phyloP scores from a whole-genome alignment of 192 early-diverging fungal genomes.

The Coemansia sp. region DNA sequence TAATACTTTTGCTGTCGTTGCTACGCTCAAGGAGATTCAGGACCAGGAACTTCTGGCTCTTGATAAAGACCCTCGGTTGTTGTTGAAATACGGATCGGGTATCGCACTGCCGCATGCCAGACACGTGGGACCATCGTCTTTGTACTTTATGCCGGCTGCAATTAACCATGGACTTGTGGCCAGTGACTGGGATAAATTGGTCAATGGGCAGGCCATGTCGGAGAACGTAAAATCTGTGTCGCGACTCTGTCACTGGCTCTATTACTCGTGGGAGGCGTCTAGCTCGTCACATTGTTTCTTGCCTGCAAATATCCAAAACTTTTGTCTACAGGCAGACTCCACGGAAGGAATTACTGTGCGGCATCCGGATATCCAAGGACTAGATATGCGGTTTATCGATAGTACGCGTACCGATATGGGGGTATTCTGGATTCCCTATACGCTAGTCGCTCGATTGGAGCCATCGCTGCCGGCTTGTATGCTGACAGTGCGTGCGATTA shows the following conservation, averaged over 20 bases:
- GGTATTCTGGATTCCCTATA: conserved; percentile 33
- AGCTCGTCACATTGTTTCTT: conserved; percentile 30
- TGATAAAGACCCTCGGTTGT: conserved; percentile 20
- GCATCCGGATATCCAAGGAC: conserved; percentile 36
- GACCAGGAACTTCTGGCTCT: conserved; percentile 32
- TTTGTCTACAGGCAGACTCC: conserved; percentile 24
- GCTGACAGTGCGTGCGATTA: conserved; percentile 38
- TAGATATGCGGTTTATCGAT: conserved; percentile 41
- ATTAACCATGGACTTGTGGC: conserved; percentile 14
- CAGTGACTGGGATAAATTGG: conserved; percentile 16
- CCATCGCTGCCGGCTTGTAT: conserved; percentile 38
- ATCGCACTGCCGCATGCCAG: conserved; percentile 37
- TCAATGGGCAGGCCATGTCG: neutral
- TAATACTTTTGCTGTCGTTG: conserved; percentile 38
- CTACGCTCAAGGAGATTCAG: conserved; percentile 43
- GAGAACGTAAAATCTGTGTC: neutral
- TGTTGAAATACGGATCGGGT: conserved; percentile 33
- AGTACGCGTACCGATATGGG: neutral
- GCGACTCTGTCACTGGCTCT: conserved; percentile 27
- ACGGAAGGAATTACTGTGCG: conserved; percentile 21
- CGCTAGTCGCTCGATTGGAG: conserved; percentile 28
- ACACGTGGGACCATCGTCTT: conserved; percentile 40
- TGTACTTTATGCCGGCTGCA: conserved; percentile 32
- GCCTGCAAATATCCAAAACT: conserved; percentile 15
- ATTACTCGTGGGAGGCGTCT: conserved; percentile 42